Percentiles rank a stretch among this genome's conserved stretches.
phyloP scores from a whole-genome alignment of 169 alveolate species.

The Plasmodium gaboni region DNA sequence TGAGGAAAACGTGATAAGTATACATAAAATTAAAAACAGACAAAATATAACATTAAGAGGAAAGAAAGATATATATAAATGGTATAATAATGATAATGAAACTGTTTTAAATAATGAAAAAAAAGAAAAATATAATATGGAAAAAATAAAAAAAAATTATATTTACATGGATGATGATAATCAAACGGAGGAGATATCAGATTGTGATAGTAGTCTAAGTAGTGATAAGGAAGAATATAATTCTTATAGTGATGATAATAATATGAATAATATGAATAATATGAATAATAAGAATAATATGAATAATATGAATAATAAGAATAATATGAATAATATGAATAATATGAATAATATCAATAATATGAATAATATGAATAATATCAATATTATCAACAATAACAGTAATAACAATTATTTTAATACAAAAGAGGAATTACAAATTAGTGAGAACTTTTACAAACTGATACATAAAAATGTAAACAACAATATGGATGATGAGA shows the following conservation, averaged over 20 bases:
- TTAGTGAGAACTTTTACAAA: constrained; percentile 16
- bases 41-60: constrained; percentile 2
- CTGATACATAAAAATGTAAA: constrained; percentile 3
- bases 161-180: background rate
- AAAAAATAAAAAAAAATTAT: background rate
- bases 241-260: background rate
- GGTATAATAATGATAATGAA: background rate
- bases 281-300: background rate
- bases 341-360: background rate
- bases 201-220: background rate
- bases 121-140: background rate
- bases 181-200: background rate
- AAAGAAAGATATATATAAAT: constrained; percentile 16
- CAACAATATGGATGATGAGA: background rate
- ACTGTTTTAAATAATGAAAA: too few species aligned
- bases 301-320: background rate
- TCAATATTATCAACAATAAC: background rate
- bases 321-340: background rate
- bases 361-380: background rate
- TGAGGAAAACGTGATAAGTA: constrained; percentile 7
- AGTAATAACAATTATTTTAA: background rate
- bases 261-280: background rate
- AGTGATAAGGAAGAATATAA: background rate
- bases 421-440: constrained; percentile 4
- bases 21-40: background rate